phyloP scores from a whole-genome alignment of 169 alveolate genomes.

The Theileria orientalis region DNA sequence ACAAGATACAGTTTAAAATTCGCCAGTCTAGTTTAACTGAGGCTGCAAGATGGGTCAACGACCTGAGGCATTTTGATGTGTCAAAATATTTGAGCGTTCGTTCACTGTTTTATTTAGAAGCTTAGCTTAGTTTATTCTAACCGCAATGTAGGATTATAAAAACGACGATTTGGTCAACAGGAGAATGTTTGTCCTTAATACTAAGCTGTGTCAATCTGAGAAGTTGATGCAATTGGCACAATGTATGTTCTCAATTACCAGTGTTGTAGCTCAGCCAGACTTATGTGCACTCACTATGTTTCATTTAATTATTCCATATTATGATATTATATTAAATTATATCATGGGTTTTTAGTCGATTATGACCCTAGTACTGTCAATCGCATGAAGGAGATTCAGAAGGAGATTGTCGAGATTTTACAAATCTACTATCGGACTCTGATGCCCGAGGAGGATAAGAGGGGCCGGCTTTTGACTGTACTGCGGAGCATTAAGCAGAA shows the following conservation, averaged over 20 bases:
- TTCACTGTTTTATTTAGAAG: neutral
- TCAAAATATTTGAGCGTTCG: neutral
- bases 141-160: constrained; percentile 1
- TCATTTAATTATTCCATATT: neutral
- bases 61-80: constrained; percentile 14
- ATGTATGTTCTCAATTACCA: constrained; percentile 4
- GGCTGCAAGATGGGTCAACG: constrained; percentile 7
- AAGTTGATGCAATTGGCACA: constrained; percentile 46
- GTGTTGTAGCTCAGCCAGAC: too few relatives aligned
- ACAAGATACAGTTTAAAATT: constrained; percentile 2
- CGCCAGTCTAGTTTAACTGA: neutral
- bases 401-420: constrained; percentile 47
- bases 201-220: constrained; percentile 63
- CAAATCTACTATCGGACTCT: constrained; percentile 60
- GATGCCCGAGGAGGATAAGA: constrained; percentile 59
- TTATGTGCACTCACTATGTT: too few relatives aligned
- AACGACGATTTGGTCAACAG: constrained; percentile 28
- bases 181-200: constrained; percentile 61
- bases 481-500: constrained; percentile 37
- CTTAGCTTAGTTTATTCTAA: neutral
- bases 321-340: neutral
- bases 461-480: constrained; percentile 26
- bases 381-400: constrained; percentile 46
- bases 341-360: constrained; percentile 36
- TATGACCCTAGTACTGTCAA: constrained; percentile 47